These are phyloP conservation scores for Aspergillus floridensis DNA, from an alignment of 2,329 filamentous ascomycete genomes.

Conservation along the genomic window DNA sequence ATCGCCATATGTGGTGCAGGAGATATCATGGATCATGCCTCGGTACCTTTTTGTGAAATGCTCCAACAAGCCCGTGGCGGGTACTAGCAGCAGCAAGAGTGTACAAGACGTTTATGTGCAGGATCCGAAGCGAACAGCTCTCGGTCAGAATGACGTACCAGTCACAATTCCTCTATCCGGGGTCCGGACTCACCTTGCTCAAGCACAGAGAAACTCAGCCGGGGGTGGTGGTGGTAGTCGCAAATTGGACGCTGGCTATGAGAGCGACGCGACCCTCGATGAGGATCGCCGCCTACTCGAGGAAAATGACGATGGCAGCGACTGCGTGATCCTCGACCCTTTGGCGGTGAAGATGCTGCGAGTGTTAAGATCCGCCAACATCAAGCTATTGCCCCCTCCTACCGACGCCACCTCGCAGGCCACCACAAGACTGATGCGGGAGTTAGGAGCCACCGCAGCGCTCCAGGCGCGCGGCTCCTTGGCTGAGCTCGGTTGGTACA, in stretches of 20 bases:
- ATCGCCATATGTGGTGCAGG: conserved; percentile 65
- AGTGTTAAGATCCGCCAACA: conserved; percentile 57
- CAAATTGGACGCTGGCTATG: conserved; percentile 35
- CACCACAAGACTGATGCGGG: conserved; percentile 61
- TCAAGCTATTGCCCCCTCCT: conserved; percentile 66
- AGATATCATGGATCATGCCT: conserved; percentile 85
- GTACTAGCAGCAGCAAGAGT: not conserved
- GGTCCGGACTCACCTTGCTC: conserved; percentile 37
- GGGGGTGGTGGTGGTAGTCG: not conserved
- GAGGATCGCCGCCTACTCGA: conserved; percentile 49
- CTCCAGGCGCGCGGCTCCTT: conserved; percentile 61
- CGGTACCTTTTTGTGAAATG: conserved; percentile 71
- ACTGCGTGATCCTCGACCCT: not conserved
- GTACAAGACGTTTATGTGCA: conserved; percentile 33
- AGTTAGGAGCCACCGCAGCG: conserved; percentile 63
- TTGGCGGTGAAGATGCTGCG: conserved; percentile 25
- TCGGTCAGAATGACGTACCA: conserved; percentile 35
- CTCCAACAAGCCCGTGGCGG: not conserved
- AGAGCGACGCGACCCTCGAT: conserved; percentile 49
- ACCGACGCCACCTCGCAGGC: conserved; percentile 62
- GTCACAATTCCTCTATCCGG: conserved; percentile 56
- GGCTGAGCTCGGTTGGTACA: conserved; percentile 77
- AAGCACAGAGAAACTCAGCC: not conserved
- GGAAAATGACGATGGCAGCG: conserved; percentile 30
- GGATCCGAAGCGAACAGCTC: conserved; percentile 37